Evolutionary conservation across 1,139 yeast species (phyloP).

Genomic region (Hyphopichia fennica): DNA sequence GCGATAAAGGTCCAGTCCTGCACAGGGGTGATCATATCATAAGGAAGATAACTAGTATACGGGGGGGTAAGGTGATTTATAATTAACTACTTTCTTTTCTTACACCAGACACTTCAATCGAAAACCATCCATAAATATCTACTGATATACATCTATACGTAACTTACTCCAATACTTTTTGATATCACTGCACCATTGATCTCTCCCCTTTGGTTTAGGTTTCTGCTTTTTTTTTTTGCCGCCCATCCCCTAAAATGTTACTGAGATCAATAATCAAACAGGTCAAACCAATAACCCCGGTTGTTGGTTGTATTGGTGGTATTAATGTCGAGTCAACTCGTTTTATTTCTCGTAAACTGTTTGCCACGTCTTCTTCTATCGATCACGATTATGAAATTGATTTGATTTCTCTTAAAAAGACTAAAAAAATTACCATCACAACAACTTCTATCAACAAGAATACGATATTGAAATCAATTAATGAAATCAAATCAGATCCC

Average conservation of each 20-base stretch:
- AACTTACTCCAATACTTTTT: too few species aligned
- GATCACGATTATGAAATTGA: slow-evolving; percentile 34
- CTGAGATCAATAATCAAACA: not conserved
- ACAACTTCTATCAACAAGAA: not conserved
- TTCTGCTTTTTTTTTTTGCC: not conserved
- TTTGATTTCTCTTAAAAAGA: slow-evolving; percentile 31
- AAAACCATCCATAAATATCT: too few species aligned
- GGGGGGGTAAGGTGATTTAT: not conserved
- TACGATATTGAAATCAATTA: slow-evolving; percentile 4
- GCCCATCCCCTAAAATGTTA: not conserved
- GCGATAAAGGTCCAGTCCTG: not conserved
- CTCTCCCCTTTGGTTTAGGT: not conserved
- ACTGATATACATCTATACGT: too few species aligned
- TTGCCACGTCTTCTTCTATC: slow-evolving; percentile 12
- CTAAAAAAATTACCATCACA: slow-evolving; percentile 12
- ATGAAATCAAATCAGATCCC: slow-evolving; percentile 8
- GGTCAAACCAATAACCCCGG: not conserved
- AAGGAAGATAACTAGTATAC: not conserved
- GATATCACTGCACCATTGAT: too few species aligned
- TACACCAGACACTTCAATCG: too few species aligned
- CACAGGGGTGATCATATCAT: not conserved
- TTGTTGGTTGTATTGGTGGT: not conserved
- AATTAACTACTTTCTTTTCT: too few species aligned
- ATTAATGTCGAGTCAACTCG: not conserved
- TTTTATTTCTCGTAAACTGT: not conserved